Conservation (phyloP, 441 rosid genomes). For the Pelargonium myrrhifolium region DNA sequence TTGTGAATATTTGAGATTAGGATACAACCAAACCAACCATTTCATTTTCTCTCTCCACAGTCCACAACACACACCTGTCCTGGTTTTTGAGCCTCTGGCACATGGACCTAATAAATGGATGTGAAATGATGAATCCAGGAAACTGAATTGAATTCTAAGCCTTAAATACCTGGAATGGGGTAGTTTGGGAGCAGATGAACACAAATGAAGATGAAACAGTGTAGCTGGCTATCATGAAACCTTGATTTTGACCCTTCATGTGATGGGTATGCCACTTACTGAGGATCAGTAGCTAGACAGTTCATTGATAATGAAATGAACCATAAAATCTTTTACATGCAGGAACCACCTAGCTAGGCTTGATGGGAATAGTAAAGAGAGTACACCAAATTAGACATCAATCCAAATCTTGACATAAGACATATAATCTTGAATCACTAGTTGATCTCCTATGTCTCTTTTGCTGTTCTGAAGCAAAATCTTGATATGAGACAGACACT, state of each 20-base stretch:
- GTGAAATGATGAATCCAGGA: conserved; percentile 18
- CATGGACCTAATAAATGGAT: conserved; percentile 41
- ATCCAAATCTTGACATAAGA: no score
- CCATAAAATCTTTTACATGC: not conserved
- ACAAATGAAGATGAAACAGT: conserved; percentile 26
- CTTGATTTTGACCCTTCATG: conserved; percentile 35
- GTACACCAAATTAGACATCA: not conserved
- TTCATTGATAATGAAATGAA: not conserved
- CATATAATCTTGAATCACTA: no score
- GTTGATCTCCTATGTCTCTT: not conserved
- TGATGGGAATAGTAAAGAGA: not conserved
- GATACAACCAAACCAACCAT: not conserved
- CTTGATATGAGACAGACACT: not conserved
- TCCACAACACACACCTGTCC: conserved; percentile 14
- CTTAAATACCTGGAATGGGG: conserved; percentile 27
- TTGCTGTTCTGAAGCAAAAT: not conserved
- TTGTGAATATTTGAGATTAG: no score
- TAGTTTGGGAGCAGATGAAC: conserved; percentile 28
- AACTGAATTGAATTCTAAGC: conserved; percentile 18
- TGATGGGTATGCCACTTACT: conserved; percentile 18
- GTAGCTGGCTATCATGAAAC: conserved; percentile 20
- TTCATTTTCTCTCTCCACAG: conserved; percentile 19
- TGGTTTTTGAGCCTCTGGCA: conserved; percentile 30
- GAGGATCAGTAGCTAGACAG: not conserved
- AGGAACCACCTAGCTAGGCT: not conserved